Base-by-base conservation (phyloP, 257 asterid genomes). In the Cinchona pubescens region DNA sequence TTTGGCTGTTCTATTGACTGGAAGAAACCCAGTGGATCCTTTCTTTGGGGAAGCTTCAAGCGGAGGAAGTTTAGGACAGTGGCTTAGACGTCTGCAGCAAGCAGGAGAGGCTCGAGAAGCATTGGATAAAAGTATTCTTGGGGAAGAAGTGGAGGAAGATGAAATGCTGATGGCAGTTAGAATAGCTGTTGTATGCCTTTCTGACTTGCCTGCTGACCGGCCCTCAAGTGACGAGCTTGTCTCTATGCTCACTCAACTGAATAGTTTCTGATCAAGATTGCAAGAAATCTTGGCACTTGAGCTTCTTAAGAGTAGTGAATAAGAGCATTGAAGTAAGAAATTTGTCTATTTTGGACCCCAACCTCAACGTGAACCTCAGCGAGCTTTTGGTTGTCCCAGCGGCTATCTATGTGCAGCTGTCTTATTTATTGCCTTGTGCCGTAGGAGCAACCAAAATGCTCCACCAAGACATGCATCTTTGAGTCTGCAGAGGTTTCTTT, bases 151-250 rank as follows among this genome's bases (percentile, higher is more conserved):
- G 40, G 94, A 90, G 85, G 97, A 94, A 82, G 91, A 88, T 27
- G 99, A 94, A 85, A 92, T 92, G 99, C 80, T 89, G 27, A 90
- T 94, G 98, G 98, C 99, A 2, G 83, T 92, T 0, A 89, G 88
- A 79, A 92, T 94, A 42, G 94, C 97, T 18, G 94, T 87, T 12
- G 92, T 86, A 14, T 94, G 99, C 89, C 84, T 92, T 34, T 90
- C 99, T 1, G 97, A 92, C 72, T 81, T 85, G 82, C 99, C 99
- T 4, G 91, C 93, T 0, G 94, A 94, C 65, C 95, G 98, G 4
- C 98, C 99, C 77, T 94, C 99, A 4, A 92, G 90, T 48, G 99
- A 92, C 23, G 99, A 92, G 83, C 96, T 94, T 27, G 92, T 89
- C 53, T 94, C 99, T 15, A 94, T 92, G 98, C 98, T 92, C 77